Conservation (phyloP, 441 rosid species). For the Bocquillonia castaneifolia region DNA sequence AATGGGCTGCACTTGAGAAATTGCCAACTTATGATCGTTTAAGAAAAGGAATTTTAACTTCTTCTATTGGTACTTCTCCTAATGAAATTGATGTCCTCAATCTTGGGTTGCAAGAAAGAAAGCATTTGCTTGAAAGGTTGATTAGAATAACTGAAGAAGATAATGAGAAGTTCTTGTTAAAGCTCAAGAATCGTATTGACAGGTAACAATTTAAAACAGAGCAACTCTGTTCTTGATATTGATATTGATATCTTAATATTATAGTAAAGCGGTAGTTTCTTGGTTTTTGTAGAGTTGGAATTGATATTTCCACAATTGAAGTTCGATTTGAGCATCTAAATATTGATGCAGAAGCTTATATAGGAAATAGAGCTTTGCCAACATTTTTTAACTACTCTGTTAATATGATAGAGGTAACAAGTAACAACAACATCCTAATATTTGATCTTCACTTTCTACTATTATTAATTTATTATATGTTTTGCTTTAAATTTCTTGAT, state of each 20-base stretch:
- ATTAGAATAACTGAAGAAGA: conserved; percentile 27
- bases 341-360: conserved; percentile 51
- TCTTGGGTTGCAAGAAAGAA: conserved; percentile 27
- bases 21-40: conserved; percentile 32
- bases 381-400: conserved; percentile 38
- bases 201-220: conserved; percentile 5
- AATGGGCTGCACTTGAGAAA: conserved; percentile 34
- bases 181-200: conserved; percentile 29
- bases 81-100: conserved; percentile 21
- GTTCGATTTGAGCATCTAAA: conserved; percentile 60
- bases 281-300: conserved; percentile 43
- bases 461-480: background rate
- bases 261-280: background rate
- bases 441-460: background rate
- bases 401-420: conserved; percentile 42
- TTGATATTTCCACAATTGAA: conserved; percentile 56
- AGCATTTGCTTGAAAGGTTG: conserved; percentile 23
- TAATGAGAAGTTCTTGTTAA: conserved; percentile 23
- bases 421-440: background rate
- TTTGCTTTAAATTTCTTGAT: background rate
- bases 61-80: conserved; percentile 7
- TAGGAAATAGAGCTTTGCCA: conserved; percentile 65
- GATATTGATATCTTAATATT: background rate
- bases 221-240: background rate
- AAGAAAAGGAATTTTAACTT: conserved; percentile 28